A percentile compares a stretch with the other conserved stretches of the same genome.
Evolutionary conservation across 2,329 filamentous ascomycete species (phyloP).

Genomic region (Pyricularia sp.): DNA sequence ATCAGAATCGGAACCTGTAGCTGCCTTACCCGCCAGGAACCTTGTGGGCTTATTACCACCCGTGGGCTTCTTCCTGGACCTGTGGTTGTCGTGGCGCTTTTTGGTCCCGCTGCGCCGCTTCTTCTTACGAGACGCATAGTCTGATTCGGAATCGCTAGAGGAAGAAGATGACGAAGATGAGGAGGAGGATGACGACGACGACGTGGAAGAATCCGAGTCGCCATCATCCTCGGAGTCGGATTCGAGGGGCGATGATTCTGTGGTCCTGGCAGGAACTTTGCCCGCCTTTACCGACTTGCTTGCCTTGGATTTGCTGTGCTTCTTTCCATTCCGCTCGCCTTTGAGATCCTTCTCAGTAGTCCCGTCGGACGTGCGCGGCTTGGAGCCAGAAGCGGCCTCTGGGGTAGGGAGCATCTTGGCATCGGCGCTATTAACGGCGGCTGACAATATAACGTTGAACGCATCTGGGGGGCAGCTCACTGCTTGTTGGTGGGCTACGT

Average conservation of each 20-base stretch:
- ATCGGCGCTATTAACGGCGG: constrained; percentile 11
- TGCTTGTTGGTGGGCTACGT: background rate
- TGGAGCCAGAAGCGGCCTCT: constrained; percentile 7
- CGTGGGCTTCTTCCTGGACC: constrained; percentile 14
- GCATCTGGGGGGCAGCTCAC: constrained; percentile 5
- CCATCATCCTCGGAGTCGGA: constrained; percentile 7
- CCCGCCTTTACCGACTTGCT: constrained; percentile 9
- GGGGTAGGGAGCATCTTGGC: constrained; percentile 11
- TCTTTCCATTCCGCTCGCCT: constrained; percentile 6
- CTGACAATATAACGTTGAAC: constrained; percentile 11
- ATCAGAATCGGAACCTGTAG: constrained; percentile 10
- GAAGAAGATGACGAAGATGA: constrained; percentile 10
- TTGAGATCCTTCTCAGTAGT: constrained; percentile 12
- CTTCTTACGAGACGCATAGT: constrained; percentile 15
- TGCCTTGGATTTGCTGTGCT: constrained; percentile 12
- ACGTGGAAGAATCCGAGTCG: constrained; percentile 8
- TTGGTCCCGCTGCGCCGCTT: constrained; percentile 10
- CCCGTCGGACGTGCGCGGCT: constrained; percentile 4
- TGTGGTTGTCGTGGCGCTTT: constrained; percentile 18
- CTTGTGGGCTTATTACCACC: constrained; percentile 14
- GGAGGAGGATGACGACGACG: constrained; percentile 8
- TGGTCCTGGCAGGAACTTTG: background rate
- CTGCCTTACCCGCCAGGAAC: constrained; percentile 8
- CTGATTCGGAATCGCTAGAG: constrained; percentile 14
- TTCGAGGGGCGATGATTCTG: background rate